Conservation (phyloP, 805 yeast genomes). For the Citeromyces nyonsensis region DNA sequence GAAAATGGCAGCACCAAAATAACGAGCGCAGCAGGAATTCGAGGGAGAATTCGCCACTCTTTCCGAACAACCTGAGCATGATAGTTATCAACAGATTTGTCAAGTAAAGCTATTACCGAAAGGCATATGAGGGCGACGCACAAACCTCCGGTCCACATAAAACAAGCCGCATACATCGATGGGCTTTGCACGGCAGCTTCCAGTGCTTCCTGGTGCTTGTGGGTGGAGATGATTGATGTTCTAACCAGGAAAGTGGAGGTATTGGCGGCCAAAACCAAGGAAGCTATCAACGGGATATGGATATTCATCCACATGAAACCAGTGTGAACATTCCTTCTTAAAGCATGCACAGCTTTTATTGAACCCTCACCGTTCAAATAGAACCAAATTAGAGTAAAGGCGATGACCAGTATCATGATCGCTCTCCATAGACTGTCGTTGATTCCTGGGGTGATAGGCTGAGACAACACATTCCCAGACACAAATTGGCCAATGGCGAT, state of each 20-base stretch:
- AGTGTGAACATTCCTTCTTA: slow-evolving; percentile 27
- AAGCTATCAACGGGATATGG: slow-evolving; percentile 36
- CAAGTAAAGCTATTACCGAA: slow-evolving; percentile 24
- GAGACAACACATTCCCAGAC: slow-evolving; percentile 30
- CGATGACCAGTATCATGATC: slow-evolving; percentile 25
- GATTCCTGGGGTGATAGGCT: slow-evolving; percentile 28
- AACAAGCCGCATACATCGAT: slow-evolving; percentile 22
- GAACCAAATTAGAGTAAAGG: slow-evolving; percentile 34
- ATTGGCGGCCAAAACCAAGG: slow-evolving; percentile 41
- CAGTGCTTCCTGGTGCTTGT: not conserved
- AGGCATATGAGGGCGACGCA: slow-evolving; percentile 24
- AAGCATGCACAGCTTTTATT: slow-evolving; percentile 31
- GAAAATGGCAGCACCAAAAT: slow-evolving; percentile 5
- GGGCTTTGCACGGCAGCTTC: slow-evolving; percentile 10
- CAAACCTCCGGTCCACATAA: slow-evolving; percentile 38
- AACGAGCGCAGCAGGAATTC: slow-evolving; percentile 9
- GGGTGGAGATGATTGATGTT: slow-evolving; percentile 9
- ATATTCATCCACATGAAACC: slow-evolving; percentile 28
- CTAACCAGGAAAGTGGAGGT: slow-evolving; percentile 33
- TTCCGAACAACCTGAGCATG: slow-evolving; percentile 15
- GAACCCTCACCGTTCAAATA: slow-evolving; percentile 39
- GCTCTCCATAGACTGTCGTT: slow-evolving; percentile 28
- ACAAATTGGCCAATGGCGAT: slow-evolving; percentile 55
- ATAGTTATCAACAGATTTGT: slow-evolving; percentile 24
- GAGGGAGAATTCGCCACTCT: slow-evolving; percentile 19